phyloP scores from a whole-genome alignment of 2,329 filamentous ascomycete genomes.

The Paradendryphiella salina region DNA sequence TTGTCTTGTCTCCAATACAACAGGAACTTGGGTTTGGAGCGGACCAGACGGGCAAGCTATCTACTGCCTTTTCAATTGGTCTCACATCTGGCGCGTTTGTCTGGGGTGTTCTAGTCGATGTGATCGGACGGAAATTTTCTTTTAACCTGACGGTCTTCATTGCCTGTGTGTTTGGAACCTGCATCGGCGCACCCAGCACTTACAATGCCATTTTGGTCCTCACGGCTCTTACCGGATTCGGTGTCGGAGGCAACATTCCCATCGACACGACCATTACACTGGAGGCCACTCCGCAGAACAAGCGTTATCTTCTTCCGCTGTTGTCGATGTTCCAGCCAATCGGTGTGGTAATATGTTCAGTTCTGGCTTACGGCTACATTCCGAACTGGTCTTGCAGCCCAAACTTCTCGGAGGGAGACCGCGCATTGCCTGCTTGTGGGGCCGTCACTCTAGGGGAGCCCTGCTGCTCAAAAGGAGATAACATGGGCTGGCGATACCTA shows the following conservation, averaged over 20 bases:
- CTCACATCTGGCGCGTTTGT: conserved; percentile 60
- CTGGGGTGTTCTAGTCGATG: conserved; percentile 61
- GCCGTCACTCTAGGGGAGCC: conserved; percentile 33
- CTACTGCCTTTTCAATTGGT: conserved; percentile 58
- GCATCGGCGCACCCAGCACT: conserved; percentile 54
- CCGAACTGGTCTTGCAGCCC: conserved; percentile 56
- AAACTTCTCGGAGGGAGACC: conserved; percentile 53
- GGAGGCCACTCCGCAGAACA: conserved; percentile 59
- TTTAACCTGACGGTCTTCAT: conserved; percentile 64
- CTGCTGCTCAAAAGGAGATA: conserved; percentile 47
- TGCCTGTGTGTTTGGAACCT: conserved; percentile 58
- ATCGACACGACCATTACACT: conserved; percentile 61
- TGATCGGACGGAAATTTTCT: conserved; percentile 58
- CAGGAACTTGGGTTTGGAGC: conserved; percentile 60
- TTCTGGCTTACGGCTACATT: conserved; percentile 59
- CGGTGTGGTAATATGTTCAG: conserved; percentile 57
- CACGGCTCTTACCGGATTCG: conserved; percentile 59
- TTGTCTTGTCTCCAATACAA: conserved; percentile 58
- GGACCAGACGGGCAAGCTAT: conserved; percentile 56
- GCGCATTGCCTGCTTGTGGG: conserved; percentile 52
- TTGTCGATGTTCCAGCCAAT: conserved; percentile 61
- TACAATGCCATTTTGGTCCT: conserved; percentile 58
- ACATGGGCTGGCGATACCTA: conserved; percentile 53
- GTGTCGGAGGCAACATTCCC: conserved; percentile 58
- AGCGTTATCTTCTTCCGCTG: conserved; percentile 57